These are phyloP conservation scores for Catunica adiposa DNA, from an alignment of 2,329 filamentous ascomycete genomes.

Conservation along the genomic window DNA sequence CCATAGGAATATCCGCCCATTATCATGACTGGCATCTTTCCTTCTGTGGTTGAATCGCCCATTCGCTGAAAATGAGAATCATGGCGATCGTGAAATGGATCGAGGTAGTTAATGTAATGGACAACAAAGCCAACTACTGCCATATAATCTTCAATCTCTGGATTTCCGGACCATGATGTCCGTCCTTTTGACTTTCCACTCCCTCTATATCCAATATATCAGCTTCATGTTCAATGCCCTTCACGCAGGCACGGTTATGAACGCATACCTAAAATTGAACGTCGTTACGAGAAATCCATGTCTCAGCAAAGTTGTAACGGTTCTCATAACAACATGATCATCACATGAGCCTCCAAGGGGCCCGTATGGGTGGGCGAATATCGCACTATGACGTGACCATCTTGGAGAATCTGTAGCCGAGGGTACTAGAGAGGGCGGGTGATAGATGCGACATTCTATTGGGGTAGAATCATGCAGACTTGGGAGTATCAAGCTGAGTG, in stretches of 20 bases:
- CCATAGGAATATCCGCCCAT: conserved; percentile 84
- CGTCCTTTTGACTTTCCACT: conserved; percentile 56
- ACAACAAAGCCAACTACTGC: conserved; percentile 68
- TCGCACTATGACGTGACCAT: conserved; percentile 35
- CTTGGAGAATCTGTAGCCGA: conserved; percentile 20
- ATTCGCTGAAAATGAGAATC: background rate
- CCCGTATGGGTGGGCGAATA: conserved; percentile 84
- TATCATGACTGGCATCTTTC: conserved; percentile 29
- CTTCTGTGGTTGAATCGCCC: background rate
- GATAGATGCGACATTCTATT: conserved; percentile 72
- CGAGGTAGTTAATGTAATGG: conserved; percentile 50
- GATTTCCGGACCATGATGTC: conserved; percentile 74
- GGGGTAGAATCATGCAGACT: conserved; percentile 62
- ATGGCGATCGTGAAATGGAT: conserved; percentile 20
- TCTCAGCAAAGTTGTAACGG: conserved; percentile 47
- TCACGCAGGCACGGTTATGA: background rate
- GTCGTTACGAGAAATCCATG: conserved; percentile 63
- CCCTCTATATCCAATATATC: conserved; percentile 38
- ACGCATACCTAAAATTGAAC: conserved; percentile 67
- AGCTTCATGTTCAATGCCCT: background rate
- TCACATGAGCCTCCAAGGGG: conserved; percentile 74
- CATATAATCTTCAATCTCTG: conserved; percentile 68
- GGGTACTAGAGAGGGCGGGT: conserved; percentile 36
- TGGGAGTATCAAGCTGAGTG: conserved; percentile 39
- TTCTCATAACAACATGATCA: conserved; percentile 57